Conservation (phyloP, 306 rosid species). For the Elaeagnus macrophylla region DNA sequence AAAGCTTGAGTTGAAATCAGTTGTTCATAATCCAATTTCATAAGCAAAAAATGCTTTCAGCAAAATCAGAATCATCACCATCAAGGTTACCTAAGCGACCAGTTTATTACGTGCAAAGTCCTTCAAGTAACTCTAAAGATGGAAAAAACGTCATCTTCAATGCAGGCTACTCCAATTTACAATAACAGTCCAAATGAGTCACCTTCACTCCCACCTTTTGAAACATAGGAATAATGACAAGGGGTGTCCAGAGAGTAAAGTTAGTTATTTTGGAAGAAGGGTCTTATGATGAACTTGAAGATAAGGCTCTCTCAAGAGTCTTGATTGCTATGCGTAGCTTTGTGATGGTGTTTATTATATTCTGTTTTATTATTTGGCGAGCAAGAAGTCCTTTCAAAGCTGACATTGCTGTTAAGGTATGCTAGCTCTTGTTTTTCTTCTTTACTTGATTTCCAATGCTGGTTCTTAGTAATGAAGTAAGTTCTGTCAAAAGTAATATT, state of each 20-base stretch:
- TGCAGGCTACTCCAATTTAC: slow-evolving; percentile 84
- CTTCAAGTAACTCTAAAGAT: slow-evolving; percentile 88
- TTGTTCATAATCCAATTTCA: neutral
- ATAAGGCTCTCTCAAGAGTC: slow-evolving; percentile 48
- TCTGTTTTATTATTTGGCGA: slow-evolving; percentile 92
- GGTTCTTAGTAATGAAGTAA: neutral
- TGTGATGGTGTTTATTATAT: slow-evolving; percentile 50
- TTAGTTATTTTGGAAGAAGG: slow-evolving; percentile 93
- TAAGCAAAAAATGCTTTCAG: slow-evolving; percentile 35
- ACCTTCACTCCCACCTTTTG: slow-evolving; percentile 86
- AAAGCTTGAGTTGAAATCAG: too few species aligned
- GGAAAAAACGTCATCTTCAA: slow-evolving; percentile 85
- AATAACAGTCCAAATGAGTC: slow-evolving; percentile 91
- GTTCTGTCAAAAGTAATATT: too few species aligned
- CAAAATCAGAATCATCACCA: slow-evolving; percentile 92
- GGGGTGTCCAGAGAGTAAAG: slow-evolving; percentile 98
- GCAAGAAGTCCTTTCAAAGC: slow-evolving; percentile 81
- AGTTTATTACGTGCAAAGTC: slow-evolving; percentile 83
- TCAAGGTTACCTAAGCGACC: slow-evolving; percentile 82
- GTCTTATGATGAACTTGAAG: slow-evolving; percentile 53
- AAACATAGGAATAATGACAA: slow-evolving; percentile 60
- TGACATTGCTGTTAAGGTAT: slow-evolving; percentile 55
- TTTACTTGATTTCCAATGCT: neutral
- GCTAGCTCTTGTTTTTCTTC: neutral
- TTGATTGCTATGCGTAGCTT: slow-evolving; percentile 57